phyloP scores from a whole-genome alignment of 805 yeast species.

The Kodamaea restingae region DNA sequence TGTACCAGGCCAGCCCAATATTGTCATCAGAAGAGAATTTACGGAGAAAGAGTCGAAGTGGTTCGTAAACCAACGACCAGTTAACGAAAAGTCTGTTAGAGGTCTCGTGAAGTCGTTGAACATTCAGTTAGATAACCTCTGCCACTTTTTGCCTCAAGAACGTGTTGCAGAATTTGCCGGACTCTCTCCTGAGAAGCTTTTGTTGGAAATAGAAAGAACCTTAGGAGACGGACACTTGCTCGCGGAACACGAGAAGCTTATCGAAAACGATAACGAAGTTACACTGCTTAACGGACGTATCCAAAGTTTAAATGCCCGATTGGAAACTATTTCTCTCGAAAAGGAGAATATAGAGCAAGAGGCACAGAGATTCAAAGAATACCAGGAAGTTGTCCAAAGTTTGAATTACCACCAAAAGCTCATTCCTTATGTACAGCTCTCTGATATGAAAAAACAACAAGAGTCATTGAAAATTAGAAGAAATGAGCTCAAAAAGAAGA shows the following conservation, averaged over 20 bases:
- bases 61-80: slow-evolving; percentile 40
- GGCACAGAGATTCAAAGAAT: slow-evolving; percentile 45
- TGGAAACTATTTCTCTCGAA: slow-evolving; percentile 32
- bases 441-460: slow-evolving; percentile 33
- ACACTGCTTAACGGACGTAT: slow-evolving; percentile 26
- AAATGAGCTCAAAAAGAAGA: slow-evolving; percentile 30
- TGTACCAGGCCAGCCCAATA: slow-evolving; percentile 25
- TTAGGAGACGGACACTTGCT: slow-evolving; percentile 60
- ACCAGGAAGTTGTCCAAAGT: slow-evolving; percentile 41
- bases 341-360: slow-evolving; percentile 40
- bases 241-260: slow-evolving; percentile 53
- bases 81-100: slow-evolving; percentile 45
- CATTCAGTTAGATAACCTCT: slow-evolving; percentile 85
- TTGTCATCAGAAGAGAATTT: slow-evolving; percentile 45
- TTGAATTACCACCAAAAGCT: slow-evolving; percentile 34
- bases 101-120: slow-evolving; percentile 46
- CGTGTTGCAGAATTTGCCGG: slow-evolving; percentile 90
- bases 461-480: slow-evolving; percentile 31
- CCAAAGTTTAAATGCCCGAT: slow-evolving; percentile 22
- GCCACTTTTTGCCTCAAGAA: slow-evolving; percentile 95
- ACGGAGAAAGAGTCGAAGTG: slow-evolving; percentile 49
- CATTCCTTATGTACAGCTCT: slow-evolving; percentile 38
- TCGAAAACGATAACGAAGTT: slow-evolving; percentile 43
- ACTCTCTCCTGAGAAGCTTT: slow-evolving; percentile 66
- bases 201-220: slow-evolving; percentile 77